Percentiles rank a stretch among this genome's conserved stretches.
phyloP scores from a whole-genome alignment of 1,284 basidiomycete species.

The Peniophora sp. region DNA sequence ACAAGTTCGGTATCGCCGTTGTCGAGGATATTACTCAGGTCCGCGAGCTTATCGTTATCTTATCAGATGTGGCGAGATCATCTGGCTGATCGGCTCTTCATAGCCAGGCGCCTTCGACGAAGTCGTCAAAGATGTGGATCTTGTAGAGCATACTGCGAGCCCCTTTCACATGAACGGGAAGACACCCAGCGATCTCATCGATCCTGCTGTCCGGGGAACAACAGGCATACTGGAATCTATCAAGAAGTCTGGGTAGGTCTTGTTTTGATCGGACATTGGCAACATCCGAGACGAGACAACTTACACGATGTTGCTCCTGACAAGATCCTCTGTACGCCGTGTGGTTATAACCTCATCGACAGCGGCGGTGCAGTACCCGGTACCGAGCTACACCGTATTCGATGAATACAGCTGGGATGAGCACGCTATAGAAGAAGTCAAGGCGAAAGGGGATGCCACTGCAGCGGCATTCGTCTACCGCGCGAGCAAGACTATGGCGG shows the following conservation, averaged over 20 bases:
- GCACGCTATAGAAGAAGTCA: slow-evolving; percentile 41
- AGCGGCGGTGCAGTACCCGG: slow-evolving; percentile 36
- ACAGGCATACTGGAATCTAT: slow-evolving; percentile 47
- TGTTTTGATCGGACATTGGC: neutral
- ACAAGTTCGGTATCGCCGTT: slow-evolving; percentile 4
- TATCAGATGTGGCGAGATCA: neutral
- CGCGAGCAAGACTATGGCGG: slow-evolving; percentile 65
- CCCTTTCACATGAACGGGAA: slow-evolving; percentile 32
- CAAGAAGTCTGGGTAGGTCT: slow-evolving; percentile 38
- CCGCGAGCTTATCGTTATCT: neutral
- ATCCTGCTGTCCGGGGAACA: slow-evolving; percentile 60
- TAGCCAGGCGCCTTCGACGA: slow-evolving; percentile 65
- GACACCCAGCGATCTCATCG: slow-evolving; percentile 45
- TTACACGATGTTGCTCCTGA: too few relatives aligned
- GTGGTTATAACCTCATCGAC: slow-evolving; percentile 60
- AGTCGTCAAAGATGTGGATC: slow-evolving; percentile 59
- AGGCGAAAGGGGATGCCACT: slow-evolving; percentile 43
- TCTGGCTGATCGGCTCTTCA: neutral
- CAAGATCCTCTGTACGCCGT: slow-evolving; percentile 46
- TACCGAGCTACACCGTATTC: slow-evolving; percentile 14
- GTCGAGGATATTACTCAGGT: slow-evolving; percentile 1
- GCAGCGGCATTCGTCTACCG: slow-evolving; percentile 37
- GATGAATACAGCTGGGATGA: slow-evolving; percentile 62
- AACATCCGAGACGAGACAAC: too few relatives aligned
- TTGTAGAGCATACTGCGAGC: slow-evolving; percentile 50